A percentile compares a stretch with the other conserved stretches of the same genome.
These are phyloP conservation scores for Paramarasmius palmivorus DNA, from an alignment of 1,284 basidiomycete genomes.

Conservation along the genomic window DNA sequence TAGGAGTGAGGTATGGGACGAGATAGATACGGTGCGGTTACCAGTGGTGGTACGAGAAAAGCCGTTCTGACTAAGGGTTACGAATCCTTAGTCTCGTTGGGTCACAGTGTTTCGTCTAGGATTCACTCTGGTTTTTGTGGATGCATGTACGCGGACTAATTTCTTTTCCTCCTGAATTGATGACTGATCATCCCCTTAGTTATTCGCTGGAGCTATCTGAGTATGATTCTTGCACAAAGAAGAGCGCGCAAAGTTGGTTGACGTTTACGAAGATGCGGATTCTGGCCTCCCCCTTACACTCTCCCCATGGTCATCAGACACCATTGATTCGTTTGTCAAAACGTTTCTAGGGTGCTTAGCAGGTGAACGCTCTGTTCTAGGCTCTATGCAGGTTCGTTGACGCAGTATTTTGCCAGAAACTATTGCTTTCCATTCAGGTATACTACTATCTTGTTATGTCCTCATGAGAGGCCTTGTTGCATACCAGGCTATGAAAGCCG, in stretches of 20 bases:
- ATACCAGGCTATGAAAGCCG: not conserved
- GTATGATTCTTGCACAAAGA: constrained; percentile 33
- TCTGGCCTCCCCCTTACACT: constrained; percentile 32
- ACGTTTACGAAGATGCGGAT: constrained; percentile 30
- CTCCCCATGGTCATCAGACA: constrained; percentile 50
- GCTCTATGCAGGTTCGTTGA: not conserved
- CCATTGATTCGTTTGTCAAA: constrained; percentile 49
- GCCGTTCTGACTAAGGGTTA: not conserved
- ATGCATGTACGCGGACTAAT: constrained; percentile 60
- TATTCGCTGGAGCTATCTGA: constrained; percentile 73
- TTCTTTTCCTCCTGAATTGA: constrained; percentile 4
- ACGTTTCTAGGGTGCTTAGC: constrained; percentile 64
- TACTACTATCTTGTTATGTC: constrained; percentile 56
- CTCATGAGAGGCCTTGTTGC: constrained; percentile 44
- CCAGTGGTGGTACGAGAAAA: constrained; percentile 17
- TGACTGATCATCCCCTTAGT: constrained; percentile 39
- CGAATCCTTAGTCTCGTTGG: constrained; percentile 52
- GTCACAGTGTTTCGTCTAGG: constrained; percentile 57
- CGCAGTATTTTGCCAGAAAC: constrained; percentile 50
- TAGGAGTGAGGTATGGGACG: constrained; percentile 13
- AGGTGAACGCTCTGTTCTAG: constrained; percentile 35
- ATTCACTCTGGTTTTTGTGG: constrained; percentile 54
- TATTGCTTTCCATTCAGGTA: constrained; percentile 66
- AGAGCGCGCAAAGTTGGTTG: not conserved
- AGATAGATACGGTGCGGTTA: no score